Evolutionary conservation across 1,284 basidiomycete genomes (phyloP).

Genomic region (Coniferiporia sulphurascens): DNA sequence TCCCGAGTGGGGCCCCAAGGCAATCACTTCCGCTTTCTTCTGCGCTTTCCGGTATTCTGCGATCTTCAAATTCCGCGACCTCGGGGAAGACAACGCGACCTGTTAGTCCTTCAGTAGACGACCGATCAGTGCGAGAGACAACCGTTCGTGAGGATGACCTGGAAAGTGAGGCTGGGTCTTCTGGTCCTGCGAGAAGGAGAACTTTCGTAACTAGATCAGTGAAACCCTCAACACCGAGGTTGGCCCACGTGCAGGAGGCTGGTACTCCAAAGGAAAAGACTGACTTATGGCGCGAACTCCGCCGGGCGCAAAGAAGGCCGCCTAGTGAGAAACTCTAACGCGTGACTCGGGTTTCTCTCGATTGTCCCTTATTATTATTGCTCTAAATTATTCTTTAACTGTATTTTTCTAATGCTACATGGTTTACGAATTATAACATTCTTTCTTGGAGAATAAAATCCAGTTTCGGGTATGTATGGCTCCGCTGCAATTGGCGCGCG

Average conservation of each 20-base stretch:
- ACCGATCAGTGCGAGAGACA: not conserved
- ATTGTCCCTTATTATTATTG: conserved; percentile 13
- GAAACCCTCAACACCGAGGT: conserved; percentile 6
- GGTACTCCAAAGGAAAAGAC: conserved; percentile 1
- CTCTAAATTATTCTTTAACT: conserved; percentile 12
- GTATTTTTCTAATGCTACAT: not conserved
- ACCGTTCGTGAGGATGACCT: conserved; percentile 7
- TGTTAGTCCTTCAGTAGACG: not conserved
- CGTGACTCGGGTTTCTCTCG: not conserved
- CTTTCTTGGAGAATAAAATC: not conserved
- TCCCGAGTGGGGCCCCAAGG: conserved; percentile 38
- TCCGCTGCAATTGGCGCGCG: too few species aligned
- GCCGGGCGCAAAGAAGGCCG: conserved; percentile 8
- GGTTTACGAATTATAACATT: not conserved
- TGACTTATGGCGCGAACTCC: conserved; percentile 15
- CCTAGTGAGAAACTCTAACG: conserved; percentile 4
- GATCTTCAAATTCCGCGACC: conserved; percentile 12
- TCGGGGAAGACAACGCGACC: conserved; percentile 12
- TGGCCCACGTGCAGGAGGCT: not conserved
- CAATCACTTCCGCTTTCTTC: conserved; percentile 16
- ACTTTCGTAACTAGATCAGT: not conserved
- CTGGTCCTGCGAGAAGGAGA: conserved; percentile 5
- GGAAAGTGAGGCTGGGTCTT: conserved; percentile 4
- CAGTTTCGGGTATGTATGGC: not conserved
- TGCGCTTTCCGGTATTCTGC: conserved; percentile 7